A percentile compares a stretch with the other conserved stretches of the same genome.
These are phyloP conservation scores for Prototheca stagnorum DNA, from an alignment of 163 green algal genomes.

Conservation along the genomic window DNA sequence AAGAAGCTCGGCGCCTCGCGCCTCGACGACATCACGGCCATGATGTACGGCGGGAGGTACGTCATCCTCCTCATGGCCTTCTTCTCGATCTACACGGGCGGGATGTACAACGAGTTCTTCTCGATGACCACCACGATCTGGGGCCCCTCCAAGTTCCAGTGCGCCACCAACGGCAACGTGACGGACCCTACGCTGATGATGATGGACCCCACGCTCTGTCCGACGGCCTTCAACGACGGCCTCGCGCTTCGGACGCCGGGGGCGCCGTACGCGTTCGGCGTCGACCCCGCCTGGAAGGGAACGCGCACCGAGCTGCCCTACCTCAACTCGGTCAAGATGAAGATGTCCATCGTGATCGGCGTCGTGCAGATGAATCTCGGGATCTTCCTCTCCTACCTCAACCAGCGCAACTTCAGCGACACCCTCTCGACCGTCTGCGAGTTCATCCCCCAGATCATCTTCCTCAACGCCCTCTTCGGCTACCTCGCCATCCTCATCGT, in stretches of 20 bases:
- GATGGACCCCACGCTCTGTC: constrained; percentile 24
- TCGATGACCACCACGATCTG: constrained; percentile 85
- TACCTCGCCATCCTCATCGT: constrained; percentile 94
- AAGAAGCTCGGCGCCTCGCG: constrained; percentile 49
- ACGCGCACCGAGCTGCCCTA: constrained; percentile 88
- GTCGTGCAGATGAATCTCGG: constrained; percentile 89
- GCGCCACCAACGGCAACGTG: constrained; percentile 15
- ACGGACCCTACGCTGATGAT: constrained; percentile 20
- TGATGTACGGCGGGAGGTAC: constrained; percentile 88
- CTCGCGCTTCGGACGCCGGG: constrained; percentile 2
- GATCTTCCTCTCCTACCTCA: constrained; percentile 87
- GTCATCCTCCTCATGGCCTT: constrained; percentile 90
- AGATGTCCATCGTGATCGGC: constrained; percentile 96
- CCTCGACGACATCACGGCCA: constrained; percentile 81
- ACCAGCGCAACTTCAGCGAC: constrained; percentile 84
- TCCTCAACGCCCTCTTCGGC: constrained; percentile 91
- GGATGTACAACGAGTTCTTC: constrained; percentile 99
- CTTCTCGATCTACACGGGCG: constrained; percentile 90
- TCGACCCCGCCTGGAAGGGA: constrained; percentile 91
- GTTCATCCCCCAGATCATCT: constrained; percentile 93
- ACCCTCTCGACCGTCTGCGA: constrained; percentile 66
- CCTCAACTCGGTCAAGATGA: constrained; percentile 98
- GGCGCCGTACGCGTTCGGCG: constrained; percentile 65
- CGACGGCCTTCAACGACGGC: constrained; percentile 10
- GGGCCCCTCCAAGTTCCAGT: constrained; percentile 28